These are phyloP conservation scores for Datura wrightii DNA, from an alignment of 257 asterid genomes.

Conservation along the genomic window DNA sequence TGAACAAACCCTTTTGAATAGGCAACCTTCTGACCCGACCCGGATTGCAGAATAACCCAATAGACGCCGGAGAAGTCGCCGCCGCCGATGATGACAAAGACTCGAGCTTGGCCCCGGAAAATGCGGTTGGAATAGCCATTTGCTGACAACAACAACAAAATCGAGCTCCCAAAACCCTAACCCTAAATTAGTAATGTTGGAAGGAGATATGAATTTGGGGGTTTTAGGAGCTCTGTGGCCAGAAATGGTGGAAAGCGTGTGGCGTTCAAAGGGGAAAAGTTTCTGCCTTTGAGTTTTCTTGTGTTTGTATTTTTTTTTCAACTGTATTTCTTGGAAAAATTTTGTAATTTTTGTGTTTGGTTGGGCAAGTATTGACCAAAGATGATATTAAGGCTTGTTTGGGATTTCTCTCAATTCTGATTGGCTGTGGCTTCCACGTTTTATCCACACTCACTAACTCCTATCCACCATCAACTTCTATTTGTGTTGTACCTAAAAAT, in stretches of 20 bases:
- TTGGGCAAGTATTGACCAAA: not conserved
- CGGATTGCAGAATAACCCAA: conserved; percentile 52
- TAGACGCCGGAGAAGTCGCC: conserved; percentile 52
- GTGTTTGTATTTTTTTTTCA: not conserved
- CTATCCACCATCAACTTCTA: conserved; percentile 29
- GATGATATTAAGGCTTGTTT: not conserved
- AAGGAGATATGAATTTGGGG: conserved; percentile 20
- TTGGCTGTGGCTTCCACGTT: conserved; percentile 70
- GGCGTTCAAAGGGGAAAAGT: conserved; percentile 31
- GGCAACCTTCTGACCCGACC: conserved; percentile 48
- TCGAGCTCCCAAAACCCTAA: conserved; percentile 22
- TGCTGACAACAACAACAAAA: not conserved
- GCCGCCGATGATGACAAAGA: conserved; percentile 57
- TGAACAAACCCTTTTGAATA: conserved; percentile 32
- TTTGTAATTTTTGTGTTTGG: conserved; percentile 19
- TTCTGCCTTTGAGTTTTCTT: not conserved
- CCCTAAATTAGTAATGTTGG: conserved; percentile 28
- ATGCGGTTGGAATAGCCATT: conserved; percentile 80
- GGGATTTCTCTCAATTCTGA: conserved; percentile 68
- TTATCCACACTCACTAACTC: conserved; percentile 66
- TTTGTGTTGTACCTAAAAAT: no score
- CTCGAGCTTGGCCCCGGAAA: conserved; percentile 80
- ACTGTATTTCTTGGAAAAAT: not conserved
- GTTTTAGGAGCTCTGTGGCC: conserved; percentile 31
- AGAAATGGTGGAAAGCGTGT: conserved; percentile 29